A percentile compares a stretch with the other conserved stretches of the same genome.
phyloP scores from a whole-genome alignment of 148 eudicot genomes.

The Pouteria glomerata region DNA sequence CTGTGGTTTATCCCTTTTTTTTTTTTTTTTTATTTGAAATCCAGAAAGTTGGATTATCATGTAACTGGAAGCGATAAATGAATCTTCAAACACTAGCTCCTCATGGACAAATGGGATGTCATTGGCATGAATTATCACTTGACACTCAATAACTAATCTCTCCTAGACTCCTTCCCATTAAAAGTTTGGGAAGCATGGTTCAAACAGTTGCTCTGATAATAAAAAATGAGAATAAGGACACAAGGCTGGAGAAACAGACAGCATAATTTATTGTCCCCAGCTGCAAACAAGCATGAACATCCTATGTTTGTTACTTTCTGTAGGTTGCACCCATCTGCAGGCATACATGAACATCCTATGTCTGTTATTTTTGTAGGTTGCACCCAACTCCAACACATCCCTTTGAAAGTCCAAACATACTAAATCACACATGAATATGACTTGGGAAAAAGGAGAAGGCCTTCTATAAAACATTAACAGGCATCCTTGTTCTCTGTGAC shows the following conservation, averaged over 20 bases:
- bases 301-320: no score
- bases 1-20: no score
- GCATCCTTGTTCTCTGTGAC: no score
- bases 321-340: no score
- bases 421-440: neutral
- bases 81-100: neutral
- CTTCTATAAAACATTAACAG: neutral
- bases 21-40: neutral
- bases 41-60: neutral
- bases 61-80: neutral
- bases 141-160: neutral
- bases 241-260: no score
- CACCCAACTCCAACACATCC: neutral
- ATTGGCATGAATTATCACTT: neutral
- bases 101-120: neutral
- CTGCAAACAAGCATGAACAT: no score
- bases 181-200: no score
- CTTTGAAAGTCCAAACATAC: neutral
- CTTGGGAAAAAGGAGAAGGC: neutral
- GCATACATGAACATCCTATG: neutral
- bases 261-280: neutral
- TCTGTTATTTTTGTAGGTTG: neutral
- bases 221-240: neutral
- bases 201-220: neutral
- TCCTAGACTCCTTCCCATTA: no score